A percentile compares a stretch with the other conserved stretches of the same genome.
phyloP scores from a whole-genome alignment of 2,329 filamentous ascomycete genomes.

The Venturia asperata region DNA sequence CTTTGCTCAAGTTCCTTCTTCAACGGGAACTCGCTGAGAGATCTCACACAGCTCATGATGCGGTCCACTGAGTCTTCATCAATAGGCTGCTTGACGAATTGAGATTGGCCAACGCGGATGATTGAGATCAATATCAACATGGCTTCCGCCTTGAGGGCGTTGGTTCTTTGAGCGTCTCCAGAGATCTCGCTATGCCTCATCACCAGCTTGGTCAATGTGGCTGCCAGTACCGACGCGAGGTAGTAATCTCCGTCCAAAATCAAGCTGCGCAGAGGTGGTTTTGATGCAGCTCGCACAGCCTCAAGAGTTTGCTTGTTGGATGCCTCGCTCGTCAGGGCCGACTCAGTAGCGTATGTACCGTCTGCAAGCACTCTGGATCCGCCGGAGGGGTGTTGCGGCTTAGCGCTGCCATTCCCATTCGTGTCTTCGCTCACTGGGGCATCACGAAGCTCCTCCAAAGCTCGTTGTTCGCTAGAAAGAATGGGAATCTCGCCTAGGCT shows the following conservation, averaged over 20 bases:
- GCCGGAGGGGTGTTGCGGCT: conserved; percentile 67
- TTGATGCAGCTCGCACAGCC: conserved; percentile 93
- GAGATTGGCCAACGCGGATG: conserved; percentile 94
- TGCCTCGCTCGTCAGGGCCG: conserved; percentile 86
- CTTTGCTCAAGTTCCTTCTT: conserved; percentile 87
- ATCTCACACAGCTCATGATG: conserved; percentile 95
- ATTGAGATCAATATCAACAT: conserved; percentile 99
- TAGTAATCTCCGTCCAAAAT: conserved; percentile 82
- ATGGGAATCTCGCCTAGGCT: conserved; percentile 97
- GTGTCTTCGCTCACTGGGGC: conserved; percentile 57
- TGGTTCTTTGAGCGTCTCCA: conserved; percentile 75
- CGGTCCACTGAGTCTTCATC: conserved; percentile 98
- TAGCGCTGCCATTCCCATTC: conserved; percentile 65
- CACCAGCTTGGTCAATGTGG: conserved; percentile 91
- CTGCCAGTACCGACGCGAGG: conserved; percentile 87
- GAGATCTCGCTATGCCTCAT: conserved; percentile 97
- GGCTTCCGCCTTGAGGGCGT: conserved; percentile 64
- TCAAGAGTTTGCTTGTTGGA: conserved; percentile 85
- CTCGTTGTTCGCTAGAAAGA: conserved; percentile 83
- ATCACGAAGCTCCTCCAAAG: conserved; percentile 73
- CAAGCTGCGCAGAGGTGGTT: conserved; percentile 87
- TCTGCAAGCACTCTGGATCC: conserved; percentile 91
- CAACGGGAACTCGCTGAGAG: conserved; percentile 79
- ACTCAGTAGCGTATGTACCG: conserved; percentile 96
- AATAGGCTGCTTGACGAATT: conserved; percentile 94